Conservation (phyloP, 345 rosid genomes). For the Eucalyptus grandis region DNA sequence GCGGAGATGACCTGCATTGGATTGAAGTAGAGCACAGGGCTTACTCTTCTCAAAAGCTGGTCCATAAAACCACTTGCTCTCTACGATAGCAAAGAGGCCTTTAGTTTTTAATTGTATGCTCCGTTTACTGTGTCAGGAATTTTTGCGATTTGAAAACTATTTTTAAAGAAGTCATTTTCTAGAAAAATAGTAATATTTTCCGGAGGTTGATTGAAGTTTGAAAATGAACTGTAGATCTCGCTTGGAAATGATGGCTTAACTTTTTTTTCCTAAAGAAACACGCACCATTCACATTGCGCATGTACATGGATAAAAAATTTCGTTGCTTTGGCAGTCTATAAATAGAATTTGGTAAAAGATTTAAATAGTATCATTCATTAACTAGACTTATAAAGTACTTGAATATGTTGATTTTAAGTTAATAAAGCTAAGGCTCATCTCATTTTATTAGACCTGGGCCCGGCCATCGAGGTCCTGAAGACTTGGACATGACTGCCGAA, state of each 20-base stretch:
- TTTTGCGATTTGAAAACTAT: neutral
- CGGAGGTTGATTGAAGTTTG: neutral
- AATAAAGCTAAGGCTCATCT: neutral
- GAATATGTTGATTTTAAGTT: neutral
- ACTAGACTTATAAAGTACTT: neutral
- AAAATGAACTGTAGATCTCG: neutral
- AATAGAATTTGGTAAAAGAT: neutral
- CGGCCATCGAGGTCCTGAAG: neutral
- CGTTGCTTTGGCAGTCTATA: neutral
- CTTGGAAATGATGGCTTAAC: neutral
- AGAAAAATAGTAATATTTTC: neutral
- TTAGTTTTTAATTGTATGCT: neutral
- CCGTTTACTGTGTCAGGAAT: neutral
- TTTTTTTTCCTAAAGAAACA: neutral
- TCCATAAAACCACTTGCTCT: neutral
- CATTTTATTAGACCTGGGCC: fast-evolving
- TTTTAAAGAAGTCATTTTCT: neutral
- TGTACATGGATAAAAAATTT: neutral
- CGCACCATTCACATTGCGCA: neutral
- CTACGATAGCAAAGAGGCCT: neutral
- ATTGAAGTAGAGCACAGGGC: neutral
- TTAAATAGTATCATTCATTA: neutral
- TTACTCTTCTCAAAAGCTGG: neutral
- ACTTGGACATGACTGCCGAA: fast-evolving
- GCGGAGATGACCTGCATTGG: neutral